Percentiles rank a stretch among this genome's conserved stretches.
phyloP scores from a whole-genome alignment of 2,329 filamentous ascomycete species.

The Pseudocercospora vitis region DNA sequence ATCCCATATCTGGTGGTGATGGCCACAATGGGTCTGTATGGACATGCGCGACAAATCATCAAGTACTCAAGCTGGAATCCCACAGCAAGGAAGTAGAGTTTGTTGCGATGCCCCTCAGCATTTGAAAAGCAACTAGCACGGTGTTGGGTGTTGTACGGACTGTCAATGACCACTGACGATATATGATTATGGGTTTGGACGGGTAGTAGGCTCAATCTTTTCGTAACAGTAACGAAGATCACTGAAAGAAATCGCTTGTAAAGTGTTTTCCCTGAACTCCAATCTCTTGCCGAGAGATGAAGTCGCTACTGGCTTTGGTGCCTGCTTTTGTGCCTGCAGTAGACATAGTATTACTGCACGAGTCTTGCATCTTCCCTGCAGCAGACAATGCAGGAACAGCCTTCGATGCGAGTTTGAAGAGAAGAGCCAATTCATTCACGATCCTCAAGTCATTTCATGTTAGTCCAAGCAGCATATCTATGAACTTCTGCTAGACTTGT shows the following conservation, averaged over 20 bases:
- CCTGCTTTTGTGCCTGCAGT: slow-evolving; percentile 1
- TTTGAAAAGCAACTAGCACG: slow-evolving; percentile 1
- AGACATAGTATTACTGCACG: neutral
- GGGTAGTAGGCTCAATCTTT: neutral
- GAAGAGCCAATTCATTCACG: no score
- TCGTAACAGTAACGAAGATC: neutral
- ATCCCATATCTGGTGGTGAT: slow-evolving; percentile 47
- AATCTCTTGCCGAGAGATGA: neutral
- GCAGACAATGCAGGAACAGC: neutral
- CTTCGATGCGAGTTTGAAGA: no score
- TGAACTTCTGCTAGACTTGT: no score
- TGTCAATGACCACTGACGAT: slow-evolving; percentile 1
- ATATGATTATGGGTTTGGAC: neutral
- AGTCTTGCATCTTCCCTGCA: neutral
- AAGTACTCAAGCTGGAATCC: slow-evolving; percentile 52
- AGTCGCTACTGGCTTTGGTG: neutral
- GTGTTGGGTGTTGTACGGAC: neutral
- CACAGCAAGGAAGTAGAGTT: slow-evolving; percentile 39
- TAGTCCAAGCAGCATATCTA: no score
- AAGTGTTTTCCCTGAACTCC: neutral
- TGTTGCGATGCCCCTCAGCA: neutral
- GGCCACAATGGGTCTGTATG: slow-evolving; percentile 49
- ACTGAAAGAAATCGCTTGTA: neutral
- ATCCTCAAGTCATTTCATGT: no score
- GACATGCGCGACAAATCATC: slow-evolving; percentile 49